Evolutionary conservation across 225 moss, liverwort and hornwort species (phyloP), one percentile per base, ranked within the genome.

Genomic region (Asterella californica): DNA sequence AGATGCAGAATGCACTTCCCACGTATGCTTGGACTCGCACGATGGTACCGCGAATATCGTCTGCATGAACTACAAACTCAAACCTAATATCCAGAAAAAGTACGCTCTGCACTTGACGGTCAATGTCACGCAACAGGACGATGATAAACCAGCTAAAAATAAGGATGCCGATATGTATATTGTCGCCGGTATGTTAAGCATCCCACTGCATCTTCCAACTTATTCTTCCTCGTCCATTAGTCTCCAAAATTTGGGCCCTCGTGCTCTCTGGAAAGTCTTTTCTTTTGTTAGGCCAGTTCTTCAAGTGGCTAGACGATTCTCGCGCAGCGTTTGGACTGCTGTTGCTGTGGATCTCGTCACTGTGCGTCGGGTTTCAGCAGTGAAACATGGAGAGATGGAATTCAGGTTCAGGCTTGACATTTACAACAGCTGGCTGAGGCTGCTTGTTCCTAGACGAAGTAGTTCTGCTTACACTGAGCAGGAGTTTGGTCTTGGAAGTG

Each of bases 31-130:
- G 8, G 53, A 54, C 27, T 21, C 0, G n/a, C 0, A 6, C 1
- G 9, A 17, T 1, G 74, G 74, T 32, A 17, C 5, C 12, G 53
- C 17, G 17, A 19, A 53, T 54, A 53, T 74, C 2, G 10, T 42
- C 60, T 76, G 61, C 54, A 30, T 3, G 10, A 76, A 76, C n/a
- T 37, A 61, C 76, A 76, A 32, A 33, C 61, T 76, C 25, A 36
- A 12, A 24, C 76, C 76, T 37, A 36, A 61, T 42, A 10, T 2
- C 38, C 38, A 52, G 60, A 76, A 24, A 42, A 60, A 37, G 24
- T 76, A 60, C 60, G n/a, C 38, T 33, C 19, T 76, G 60, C 76
- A 33, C 34, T 42, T 76, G 21, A 24, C 15, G 17, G 4, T 60
- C 33, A 22, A 76, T 61, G 38, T 42, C 9, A 0, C 37, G 54